Percentiles rank a stretch among this genome's conserved stretches.
Evolutionary conservation across 306 rosid genomes (phyloP).

Genomic region (Abrus pulchellus): DNA sequence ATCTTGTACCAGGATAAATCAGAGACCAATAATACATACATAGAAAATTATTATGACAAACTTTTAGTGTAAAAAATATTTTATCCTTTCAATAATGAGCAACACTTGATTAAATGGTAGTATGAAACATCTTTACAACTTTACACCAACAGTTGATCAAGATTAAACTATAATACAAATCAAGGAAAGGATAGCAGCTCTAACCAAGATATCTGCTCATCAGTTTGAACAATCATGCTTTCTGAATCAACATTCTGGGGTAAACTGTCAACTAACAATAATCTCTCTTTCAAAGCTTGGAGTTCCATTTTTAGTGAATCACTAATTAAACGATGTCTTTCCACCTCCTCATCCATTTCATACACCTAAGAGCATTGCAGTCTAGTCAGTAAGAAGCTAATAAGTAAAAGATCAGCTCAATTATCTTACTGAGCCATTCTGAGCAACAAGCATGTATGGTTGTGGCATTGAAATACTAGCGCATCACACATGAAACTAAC

Average conservation of each 20-base stretch:
- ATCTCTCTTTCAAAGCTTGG: constrained; percentile 72
- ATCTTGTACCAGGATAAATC: not conserved
- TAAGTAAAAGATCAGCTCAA: constrained; percentile 18
- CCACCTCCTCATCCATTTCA: constrained; percentile 92
- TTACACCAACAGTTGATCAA: constrained; percentile 30
- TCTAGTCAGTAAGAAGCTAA: constrained; percentile 38
- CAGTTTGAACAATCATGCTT: constrained; percentile 52
- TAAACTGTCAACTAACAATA: constrained; percentile 66
- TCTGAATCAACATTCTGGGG: constrained; percentile 62
- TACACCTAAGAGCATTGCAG: constrained; percentile 57
- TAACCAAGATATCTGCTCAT: constrained; percentile 71
- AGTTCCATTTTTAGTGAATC: constrained; percentile 84
- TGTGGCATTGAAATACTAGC: constrained; percentile 18
- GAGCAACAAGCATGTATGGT: constrained; percentile 24
- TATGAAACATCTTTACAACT: not conserved
- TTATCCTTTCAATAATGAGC: constrained; percentile 16
- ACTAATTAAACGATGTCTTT: constrained; percentile 73
- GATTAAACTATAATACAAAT: constrained; percentile 37
- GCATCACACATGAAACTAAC: constrained; percentile 52
- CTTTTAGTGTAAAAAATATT: constrained; percentile 24
- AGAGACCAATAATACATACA: not conserved
- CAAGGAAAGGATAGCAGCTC: constrained; percentile 47
- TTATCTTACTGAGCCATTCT: constrained; percentile 21
- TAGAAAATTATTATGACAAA: constrained; percentile 23
- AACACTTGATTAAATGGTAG: not conserved